Conservation (phyloP, 192 early-diverging fungal genomes). For the Rhizoclosmatium globosum region DNA sequence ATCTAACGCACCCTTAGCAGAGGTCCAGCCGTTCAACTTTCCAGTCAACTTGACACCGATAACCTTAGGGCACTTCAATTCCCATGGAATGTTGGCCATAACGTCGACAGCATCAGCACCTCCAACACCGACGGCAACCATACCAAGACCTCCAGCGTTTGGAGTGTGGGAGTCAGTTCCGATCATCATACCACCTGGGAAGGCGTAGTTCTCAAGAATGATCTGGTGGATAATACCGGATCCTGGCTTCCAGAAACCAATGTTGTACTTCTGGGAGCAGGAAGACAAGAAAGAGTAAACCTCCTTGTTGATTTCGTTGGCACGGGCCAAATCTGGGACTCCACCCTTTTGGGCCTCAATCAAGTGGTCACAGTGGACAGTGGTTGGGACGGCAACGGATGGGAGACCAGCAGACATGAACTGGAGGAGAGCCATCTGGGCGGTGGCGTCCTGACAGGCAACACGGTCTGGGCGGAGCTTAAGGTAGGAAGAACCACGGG, state of each 20-base stretch:
- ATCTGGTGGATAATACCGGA: slow-evolving; percentile 99
- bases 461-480: slow-evolving; percentile 98
- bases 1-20: slow-evolving; percentile 91
- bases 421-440: slow-evolving; percentile 97
- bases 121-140: slow-evolving; percentile 98
- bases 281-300: slow-evolving; percentile 93
- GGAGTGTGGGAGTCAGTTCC: slow-evolving; percentile 91
- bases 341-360: slow-evolving; percentile 94
- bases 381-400: slow-evolving; percentile 93
- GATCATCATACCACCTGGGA: slow-evolving; percentile 96
- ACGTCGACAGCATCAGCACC: slow-evolving; percentile 99
- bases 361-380: slow-evolving; percentile 99
- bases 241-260: slow-evolving; percentile 96
- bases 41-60: slow-evolving; percentile 96
- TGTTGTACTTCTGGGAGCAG: slow-evolving; percentile 90
- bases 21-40: slow-evolving; percentile 86
- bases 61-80: slow-evolving; percentile 94
- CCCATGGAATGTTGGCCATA: slow-evolving; percentile 98
- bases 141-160: slow-evolving; percentile 93
- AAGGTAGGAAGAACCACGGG: slow-evolving; percentile 90
- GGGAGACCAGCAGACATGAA: slow-evolving; percentile 97
- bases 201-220: slow-evolving; percentile 98
- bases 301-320: slow-evolving; percentile 90
- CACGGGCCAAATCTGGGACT: slow-evolving; percentile 82
- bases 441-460: slow-evolving; percentile 98